phyloP scores from a whole-genome alignment of 192 early-diverging fungal species.

The Dissophora globulifera region DNA sequence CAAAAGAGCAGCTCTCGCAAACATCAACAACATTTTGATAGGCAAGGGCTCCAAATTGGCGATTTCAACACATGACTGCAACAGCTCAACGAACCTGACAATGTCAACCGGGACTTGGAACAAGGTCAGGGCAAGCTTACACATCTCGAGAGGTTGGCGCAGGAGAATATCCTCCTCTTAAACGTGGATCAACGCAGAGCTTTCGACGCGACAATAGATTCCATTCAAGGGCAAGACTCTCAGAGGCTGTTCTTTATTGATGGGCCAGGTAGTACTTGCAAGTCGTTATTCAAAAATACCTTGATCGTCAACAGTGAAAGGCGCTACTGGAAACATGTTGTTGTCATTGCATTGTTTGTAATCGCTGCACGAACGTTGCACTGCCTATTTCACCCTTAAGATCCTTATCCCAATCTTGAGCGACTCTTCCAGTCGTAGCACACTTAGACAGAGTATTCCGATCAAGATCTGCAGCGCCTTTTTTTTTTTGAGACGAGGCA shows the following conservation, averaged over 20 bases:
- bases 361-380: conserved; percentile 41
- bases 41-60: background rate
- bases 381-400: conserved; percentile 43
- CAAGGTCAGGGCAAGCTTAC: background rate
- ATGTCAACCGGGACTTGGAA: background rate
- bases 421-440: conserved; percentile 14
- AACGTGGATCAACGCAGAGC: conserved; percentile 7
- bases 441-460: background rate
- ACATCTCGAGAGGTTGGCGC: background rate
- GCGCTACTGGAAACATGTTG: background rate
- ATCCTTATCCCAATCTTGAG: conserved; percentile 17
- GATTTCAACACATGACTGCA: background rate
- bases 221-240: background rate
- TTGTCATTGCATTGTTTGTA: conserved; percentile 37
- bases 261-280: conserved; percentile 28
- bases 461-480: background rate
- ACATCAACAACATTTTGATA: background rate
- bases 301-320: conserved; percentile 13
- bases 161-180: background rate
- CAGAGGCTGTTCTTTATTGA: conserved; percentile 16
- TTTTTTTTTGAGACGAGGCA: conserved; percentile 55
- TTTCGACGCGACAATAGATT: conserved; percentile 1
- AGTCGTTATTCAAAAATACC: conserved; percentile 29
- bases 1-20: background rate
- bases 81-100: background rate